phyloP scores from a whole-genome alignment of 1,139 yeast genomes.

The Saccharomyces hybrid region DNA sequence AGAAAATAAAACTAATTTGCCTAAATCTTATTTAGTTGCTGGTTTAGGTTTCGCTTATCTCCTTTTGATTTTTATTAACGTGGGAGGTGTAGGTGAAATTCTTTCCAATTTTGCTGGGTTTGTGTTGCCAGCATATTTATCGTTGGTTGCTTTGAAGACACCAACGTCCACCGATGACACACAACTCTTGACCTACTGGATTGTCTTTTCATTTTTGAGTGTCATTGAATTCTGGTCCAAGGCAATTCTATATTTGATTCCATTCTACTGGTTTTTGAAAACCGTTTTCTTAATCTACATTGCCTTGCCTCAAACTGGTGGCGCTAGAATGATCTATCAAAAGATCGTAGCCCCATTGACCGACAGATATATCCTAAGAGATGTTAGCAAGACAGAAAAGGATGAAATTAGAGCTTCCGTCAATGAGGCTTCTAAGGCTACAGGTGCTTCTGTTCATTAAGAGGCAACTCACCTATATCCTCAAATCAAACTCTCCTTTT shows the following conservation, averaged over 20 bases:
- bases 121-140: constrained; percentile 82
- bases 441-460: constrained; percentile 21
- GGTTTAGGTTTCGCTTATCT: constrained; percentile 61
- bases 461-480: not conserved
- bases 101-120: constrained; percentile 89
- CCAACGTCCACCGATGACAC: constrained; percentile 65
- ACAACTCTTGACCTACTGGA: constrained; percentile 90
- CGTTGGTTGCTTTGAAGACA: constrained; percentile 77
- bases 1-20: constrained; percentile 60
- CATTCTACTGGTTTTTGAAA: constrained; percentile 93
- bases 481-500: not conserved
- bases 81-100: constrained; percentile 91
- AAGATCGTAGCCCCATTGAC: constrained; percentile 64
- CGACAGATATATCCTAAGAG: constrained; percentile 37
- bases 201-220: constrained; percentile 83
- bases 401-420: constrained; percentile 39
- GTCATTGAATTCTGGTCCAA: constrained; percentile 94
- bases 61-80: constrained; percentile 71
- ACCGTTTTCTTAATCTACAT: constrained; percentile 80
- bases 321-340: constrained; percentile 66
- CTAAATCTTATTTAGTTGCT: constrained; percentile 78
- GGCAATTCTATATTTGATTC: constrained; percentile 87
- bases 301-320: constrained; percentile 81
- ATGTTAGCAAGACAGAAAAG: constrained; percentile 14
- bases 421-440: constrained; percentile 40